Base-by-base conservation (phyloP, 2,329 filamentous ascomycete genomes). In the Cryphonectria nitschkei region DNA sequence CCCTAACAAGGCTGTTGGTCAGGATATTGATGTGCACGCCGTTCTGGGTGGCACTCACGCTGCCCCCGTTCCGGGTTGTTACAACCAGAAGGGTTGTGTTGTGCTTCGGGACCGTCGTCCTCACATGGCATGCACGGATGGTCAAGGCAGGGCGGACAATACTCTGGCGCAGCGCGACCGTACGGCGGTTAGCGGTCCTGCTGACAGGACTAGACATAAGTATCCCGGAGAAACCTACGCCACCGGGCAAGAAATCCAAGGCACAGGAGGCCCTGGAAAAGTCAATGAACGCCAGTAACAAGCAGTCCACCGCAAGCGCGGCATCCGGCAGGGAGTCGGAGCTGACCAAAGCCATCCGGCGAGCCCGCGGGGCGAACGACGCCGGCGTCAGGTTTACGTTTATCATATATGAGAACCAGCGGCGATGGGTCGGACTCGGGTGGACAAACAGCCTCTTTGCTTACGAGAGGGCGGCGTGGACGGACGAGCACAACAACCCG, bases 371-470 rank as follows among this genome's bases (percentile, higher is more conserved):
- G 32, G 80, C 81, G n/a, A 86, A 85, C 72, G 91, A 92, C 5
- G 89, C 94, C 0, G 94, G 95, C 1, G 93, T 99, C 19, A 93
- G 94, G 61, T 99, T 99, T 77, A 99, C 96, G 0, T 99, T 99
- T 74, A 95, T 96, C 64, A 86, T 99, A 2, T 98, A 95, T 77
- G 96, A 99, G 80, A 99, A 99, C 76, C 96, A 99, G 80, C 89
- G 96, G 58, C 89, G 96, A 67, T 99, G 96, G 96, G 84, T 99
- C 4, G 95, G 95, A 1, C 87, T 99, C 16, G 96, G 96, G 0
- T 99, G 96, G 95, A 98, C 96, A 0, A 92, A 92, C 2, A 97
- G 91, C 54, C 84, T 99, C 73, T 94, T 99, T 74, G 90, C 94
- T 0, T 97, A 98, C 77, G 96, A 99, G 79, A 88, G 96, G 58